A percentile compares a stretch with the other conserved stretches of the same genome.
Conservation (phyloP, 1,284 basidiomycete genomes). For the Anthracocystis walkeri region DNA sequence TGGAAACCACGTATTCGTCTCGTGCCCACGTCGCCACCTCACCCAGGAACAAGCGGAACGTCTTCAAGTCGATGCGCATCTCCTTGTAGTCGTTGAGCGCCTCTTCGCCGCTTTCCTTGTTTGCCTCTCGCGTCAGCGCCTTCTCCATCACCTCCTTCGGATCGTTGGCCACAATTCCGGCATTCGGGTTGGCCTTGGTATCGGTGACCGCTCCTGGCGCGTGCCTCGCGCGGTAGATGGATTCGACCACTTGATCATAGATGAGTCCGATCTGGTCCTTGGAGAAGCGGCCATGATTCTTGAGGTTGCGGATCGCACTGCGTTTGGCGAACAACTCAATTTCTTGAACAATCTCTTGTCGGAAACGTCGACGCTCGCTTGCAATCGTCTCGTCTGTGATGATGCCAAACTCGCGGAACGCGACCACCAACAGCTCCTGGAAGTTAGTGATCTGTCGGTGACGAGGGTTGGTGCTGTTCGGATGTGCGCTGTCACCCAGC, state of each 20-base stretch:
- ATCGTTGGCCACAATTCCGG: slow-evolving; percentile 49
- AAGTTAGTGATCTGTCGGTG: slow-evolving; percentile 95
- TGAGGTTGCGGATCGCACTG: slow-evolving; percentile 90
- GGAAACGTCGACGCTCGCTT: slow-evolving; percentile 85
- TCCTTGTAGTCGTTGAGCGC: slow-evolving; percentile 72
- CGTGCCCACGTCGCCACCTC: slow-evolving; percentile 96
- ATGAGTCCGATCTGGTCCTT: slow-evolving; percentile 80
- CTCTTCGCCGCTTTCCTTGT: slow-evolving; percentile 30
- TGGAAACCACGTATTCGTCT: slow-evolving; percentile 86
- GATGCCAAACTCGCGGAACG: slow-evolving; percentile 85
- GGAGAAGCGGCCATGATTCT: slow-evolving; percentile 81
- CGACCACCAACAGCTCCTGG: slow-evolving; percentile 81
- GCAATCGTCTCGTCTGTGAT: slow-evolving; percentile 96
- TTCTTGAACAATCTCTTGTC: slow-evolving; percentile 89
- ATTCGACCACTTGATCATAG: slow-evolving; percentile 68
- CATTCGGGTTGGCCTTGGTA: slow-evolving; percentile 37
- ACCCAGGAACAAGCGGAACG: slow-evolving; percentile 89
- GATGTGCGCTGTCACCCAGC: slow-evolving; percentile 94
- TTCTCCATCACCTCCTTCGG: slow-evolving; percentile 53
- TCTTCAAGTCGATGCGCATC: slow-evolving; percentile 85
- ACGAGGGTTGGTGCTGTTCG: slow-evolving; percentile 86
- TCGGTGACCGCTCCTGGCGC: slow-evolving; percentile 47
- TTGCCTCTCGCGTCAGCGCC: slow-evolving; percentile 37
- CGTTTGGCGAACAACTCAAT: slow-evolving; percentile 97
- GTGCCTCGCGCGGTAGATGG: slow-evolving; percentile 66